Evolutionary conservation across 148 eudicot genomes (phyloP).

Genomic region (Arbutus unedo): DNA sequence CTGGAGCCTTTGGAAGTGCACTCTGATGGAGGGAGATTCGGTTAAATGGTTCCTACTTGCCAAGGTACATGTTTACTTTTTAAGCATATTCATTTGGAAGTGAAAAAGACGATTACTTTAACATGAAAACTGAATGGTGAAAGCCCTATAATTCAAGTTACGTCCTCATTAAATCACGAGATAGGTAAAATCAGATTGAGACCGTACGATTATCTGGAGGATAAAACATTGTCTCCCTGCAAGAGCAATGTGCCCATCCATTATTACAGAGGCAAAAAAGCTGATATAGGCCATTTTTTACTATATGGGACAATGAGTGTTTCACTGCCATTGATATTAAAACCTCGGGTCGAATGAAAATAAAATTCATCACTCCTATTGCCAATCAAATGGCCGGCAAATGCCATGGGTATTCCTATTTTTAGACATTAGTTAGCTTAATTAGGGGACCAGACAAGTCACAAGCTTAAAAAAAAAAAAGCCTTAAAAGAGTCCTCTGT

Average conservation of each 20-base stretch:
- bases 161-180: too few species aligned
- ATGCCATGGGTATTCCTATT: not conserved
- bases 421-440: not conserved
- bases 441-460: not conserved
- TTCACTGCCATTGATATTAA: too few species aligned
- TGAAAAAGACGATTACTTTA: not conserved
- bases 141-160: not conserved
- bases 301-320: too few species aligned
- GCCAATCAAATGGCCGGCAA: conserved; percentile 1
- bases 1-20: conserved; percentile 15
- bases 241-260: too few species aligned
- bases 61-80: not conserved
- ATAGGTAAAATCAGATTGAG: too few species aligned
- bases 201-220: too few species aligned
- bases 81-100: not conserved
- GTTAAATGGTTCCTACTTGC: not conserved
- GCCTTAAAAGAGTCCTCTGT: conserved; percentile 1
- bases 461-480: not conserved
- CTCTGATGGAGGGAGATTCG: not conserved
- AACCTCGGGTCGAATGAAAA: too few species aligned
- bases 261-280: too few species aligned
- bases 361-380: not conserved
- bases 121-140: not conserved
- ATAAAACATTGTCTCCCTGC: too few species aligned
- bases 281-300: too few species aligned